Evolutionary conservation across 257 asterid species (phyloP).

Genomic region (Nyctanthes arbortristis): DNA sequence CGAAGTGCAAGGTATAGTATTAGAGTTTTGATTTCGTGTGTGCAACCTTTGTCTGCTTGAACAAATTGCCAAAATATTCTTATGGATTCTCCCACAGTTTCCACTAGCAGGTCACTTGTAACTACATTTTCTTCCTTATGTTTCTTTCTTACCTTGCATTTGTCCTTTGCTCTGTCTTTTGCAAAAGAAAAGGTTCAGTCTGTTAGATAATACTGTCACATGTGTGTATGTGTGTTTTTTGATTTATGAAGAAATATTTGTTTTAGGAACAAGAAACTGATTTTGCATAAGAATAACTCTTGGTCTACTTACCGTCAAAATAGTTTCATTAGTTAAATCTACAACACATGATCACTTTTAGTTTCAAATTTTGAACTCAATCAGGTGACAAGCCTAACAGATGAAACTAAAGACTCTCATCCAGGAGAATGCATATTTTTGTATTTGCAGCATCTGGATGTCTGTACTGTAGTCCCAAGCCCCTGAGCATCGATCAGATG

Average conservation of each 20-base stretch:
- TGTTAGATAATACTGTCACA: no score
- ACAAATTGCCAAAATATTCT: constrained; percentile 86
- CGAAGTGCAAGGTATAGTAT: no score
- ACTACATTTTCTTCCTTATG: constrained; percentile 48
- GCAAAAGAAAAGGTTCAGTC: constrained; percentile 23
- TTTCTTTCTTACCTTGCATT: constrained; percentile 39
- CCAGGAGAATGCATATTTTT: not conserved
- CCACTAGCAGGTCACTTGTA: constrained; percentile 75
- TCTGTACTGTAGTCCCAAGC: not conserved
- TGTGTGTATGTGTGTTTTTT: not conserved
- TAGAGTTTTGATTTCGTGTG: no score
- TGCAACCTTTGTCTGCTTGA: constrained; percentile 71
- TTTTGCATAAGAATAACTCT: no score
- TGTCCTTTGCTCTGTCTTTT: constrained; percentile 65
- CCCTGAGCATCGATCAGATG: not conserved
- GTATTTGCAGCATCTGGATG: not conserved
- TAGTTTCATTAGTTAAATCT: not conserved
- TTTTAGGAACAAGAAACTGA: no score
- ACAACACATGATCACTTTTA: not conserved
- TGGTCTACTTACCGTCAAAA: no score
- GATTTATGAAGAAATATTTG: no score
- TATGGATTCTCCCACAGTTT: constrained; percentile 87
- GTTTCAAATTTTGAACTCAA: not conserved
- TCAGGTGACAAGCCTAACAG: not conserved
- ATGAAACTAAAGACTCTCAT: no score